phyloP scores from a whole-genome alignment of 2,329 filamentous ascomycete genomes.

The Falciphora oryzae region DNA sequence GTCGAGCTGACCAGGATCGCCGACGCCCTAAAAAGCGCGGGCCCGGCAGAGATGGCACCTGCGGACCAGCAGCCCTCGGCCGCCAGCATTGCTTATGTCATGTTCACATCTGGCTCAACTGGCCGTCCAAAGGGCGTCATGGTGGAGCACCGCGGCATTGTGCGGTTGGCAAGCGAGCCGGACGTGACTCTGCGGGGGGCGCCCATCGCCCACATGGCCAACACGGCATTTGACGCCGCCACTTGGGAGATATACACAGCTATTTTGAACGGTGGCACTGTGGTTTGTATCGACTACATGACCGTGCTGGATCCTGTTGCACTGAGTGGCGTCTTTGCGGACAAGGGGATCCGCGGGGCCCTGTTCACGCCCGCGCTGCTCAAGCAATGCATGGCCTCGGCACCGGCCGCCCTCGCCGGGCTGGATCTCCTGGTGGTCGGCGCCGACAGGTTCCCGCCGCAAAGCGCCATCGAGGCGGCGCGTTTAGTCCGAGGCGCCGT shows the following conservation, averaged over 20 bases:
- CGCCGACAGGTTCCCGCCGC: not conserved
- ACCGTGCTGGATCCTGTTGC: not conserved
- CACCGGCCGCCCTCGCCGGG: not conserved
- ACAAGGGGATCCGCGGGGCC: not conserved
- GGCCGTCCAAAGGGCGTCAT: conserved; percentile 3
- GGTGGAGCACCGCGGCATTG: conserved; percentile 1
- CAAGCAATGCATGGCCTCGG: not conserved
- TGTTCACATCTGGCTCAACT: conserved; percentile 4
- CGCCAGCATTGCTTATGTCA: conserved; percentile 2
- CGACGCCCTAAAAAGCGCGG: not conserved
- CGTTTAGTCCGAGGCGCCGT: conserved; percentile 10
- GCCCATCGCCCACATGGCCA: conserved; percentile 1
- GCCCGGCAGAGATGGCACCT: not conserved
- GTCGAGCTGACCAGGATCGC: not conserved
- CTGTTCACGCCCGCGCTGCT: not conserved
- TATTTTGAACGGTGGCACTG: not conserved
- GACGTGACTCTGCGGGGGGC: not conserved
- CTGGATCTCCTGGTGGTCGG: conserved; percentile 2
- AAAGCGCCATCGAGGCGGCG: not conserved
- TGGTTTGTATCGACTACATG: not conserved
- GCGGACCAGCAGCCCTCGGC: not conserved
- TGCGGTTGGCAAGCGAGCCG: not conserved
- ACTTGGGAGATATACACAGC: conserved; percentile 1
- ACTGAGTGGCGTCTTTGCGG: not conserved
- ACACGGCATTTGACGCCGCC: not conserved